Evolutionary conservation across 768 basidiomycete species (phyloP), one percentile per base, ranked within the genome.

Genomic region (Suillus subluteus): DNA sequence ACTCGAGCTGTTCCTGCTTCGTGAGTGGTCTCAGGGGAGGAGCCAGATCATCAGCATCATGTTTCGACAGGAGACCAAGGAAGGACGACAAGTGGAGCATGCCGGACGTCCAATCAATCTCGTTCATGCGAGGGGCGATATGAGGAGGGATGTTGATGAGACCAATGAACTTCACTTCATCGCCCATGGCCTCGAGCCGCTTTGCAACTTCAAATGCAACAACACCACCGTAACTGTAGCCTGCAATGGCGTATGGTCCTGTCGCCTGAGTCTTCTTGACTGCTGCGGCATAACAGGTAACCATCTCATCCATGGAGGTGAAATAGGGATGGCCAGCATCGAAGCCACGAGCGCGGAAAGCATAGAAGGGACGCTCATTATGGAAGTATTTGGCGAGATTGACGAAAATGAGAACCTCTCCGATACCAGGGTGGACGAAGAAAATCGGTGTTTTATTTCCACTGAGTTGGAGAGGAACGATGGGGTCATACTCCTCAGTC

Each of bases 341-440:
- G 67, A 81, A 80, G 15, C 80, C 80, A 41, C 78, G 73, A n/a
- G 80, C 80, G 44, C 79, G 79, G 23, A 81, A 68, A 2, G 80
- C 80, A 55, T 80, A 80, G 50, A 81, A 70, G 5, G 79, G 79
- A 4, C 79, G 73, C 65, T 83, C 80, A 38, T 80, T 78, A 11
- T 73, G 74, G 62, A 83, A 75, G 43, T 75, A 76, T 21, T 79
- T 79, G 2, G 82, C 81, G 8, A 83, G 73, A 67, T 80, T 82
- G 62, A 83, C 74, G 71, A 83, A 83, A 62, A 80, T 75, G 15
- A 80, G 71, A 18, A 80, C 73, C 44, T 80, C 81, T 15, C 81
- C 82, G 2, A 81, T 78, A 68, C 82, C 82, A 0, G 82, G 80
- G 68, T 83, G 82, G 23, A 83, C 74, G 69, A 83, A 76, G 69